These are phyloP conservation scores for Gnaphalium uliginosum DNA, from an alignment of 129 eudicot species.

Conservation along the genomic window DNA sequence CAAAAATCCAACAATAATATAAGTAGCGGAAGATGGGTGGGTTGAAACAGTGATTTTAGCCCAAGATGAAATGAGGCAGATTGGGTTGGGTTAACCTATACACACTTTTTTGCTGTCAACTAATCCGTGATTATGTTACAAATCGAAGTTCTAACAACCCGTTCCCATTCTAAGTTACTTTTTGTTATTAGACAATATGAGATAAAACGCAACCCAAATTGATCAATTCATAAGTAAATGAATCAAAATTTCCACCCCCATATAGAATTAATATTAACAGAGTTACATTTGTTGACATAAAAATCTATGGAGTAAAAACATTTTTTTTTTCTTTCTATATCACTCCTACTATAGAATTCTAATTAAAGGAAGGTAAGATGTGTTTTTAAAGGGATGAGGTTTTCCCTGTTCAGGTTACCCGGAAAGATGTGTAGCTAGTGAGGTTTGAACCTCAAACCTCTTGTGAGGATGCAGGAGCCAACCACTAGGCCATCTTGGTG, in stretches of 20 bases:
- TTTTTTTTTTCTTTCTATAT: background rate
- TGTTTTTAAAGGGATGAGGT: too few relatives aligned
- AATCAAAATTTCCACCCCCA: background rate
- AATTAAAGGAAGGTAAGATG: background rate
- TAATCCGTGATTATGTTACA: too few relatives aligned
- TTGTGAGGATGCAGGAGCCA: too few relatives aligned
- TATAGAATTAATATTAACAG: background rate
- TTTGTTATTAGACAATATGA: too few relatives aligned
- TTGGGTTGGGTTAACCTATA: background rate
- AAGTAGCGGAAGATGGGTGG: background rate
- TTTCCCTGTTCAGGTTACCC: too few relatives aligned
- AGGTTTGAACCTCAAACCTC: too few relatives aligned
- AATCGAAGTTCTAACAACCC: too few relatives aligned
- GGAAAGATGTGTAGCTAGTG: too few relatives aligned
- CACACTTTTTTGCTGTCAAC: too few relatives aligned
- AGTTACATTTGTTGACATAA: background rate
- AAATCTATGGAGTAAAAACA: background rate
- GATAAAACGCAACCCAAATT: background rate
- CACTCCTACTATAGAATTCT: background rate
- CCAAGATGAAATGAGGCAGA: background rate
- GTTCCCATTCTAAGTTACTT: too few relatives aligned
- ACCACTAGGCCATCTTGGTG: too few relatives aligned
- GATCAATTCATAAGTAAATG: too few relatives aligned
- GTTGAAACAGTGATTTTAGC: background rate
- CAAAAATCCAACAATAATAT: slow-evolving; percentile 4